A percentile compares a stretch with the other conserved stretches of the same genome.
Evolutionary conservation across 495 filamentous ascomycete species (phyloP).

Genomic region (Gamarada debralockiae): DNA sequence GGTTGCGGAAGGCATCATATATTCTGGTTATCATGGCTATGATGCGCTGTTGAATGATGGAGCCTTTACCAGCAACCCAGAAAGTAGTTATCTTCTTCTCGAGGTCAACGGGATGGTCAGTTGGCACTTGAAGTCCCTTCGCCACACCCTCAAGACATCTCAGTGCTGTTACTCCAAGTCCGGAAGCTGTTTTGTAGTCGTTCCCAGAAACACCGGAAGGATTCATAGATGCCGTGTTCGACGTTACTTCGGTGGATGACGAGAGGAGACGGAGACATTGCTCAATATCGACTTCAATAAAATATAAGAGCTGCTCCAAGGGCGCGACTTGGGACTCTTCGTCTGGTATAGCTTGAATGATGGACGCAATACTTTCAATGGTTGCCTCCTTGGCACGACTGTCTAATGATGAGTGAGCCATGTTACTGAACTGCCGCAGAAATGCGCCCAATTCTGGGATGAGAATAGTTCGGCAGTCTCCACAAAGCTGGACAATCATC

Average conservation of each 20-base stretch:
- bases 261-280: conserved; percentile 27
- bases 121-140: conserved; percentile 70
- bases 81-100: conserved; percentile 48
- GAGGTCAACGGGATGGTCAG: conserved; percentile 65
- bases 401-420: conserved; percentile 59
- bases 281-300: conserved; percentile 60
- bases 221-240: not conserved
- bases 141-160: conserved; percentile 74
- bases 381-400: conserved; percentile 73
- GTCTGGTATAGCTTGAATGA: conserved; percentile 71
- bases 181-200: conserved; percentile 13
- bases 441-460: conserved; percentile 70
- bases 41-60: conserved; percentile 51
- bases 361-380: conserved; percentile 75
- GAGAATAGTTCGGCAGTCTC: conserved; percentile 69
- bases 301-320: conserved; percentile 60
- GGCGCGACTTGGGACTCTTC: conserved; percentile 59
- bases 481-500: conserved; percentile 77
- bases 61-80: conserved; percentile 56
- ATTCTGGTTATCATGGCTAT: conserved; percentile 29
- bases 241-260: not conserved
- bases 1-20: conserved; percentile 46
- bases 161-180: conserved; percentile 60
- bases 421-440: conserved; percentile 66
- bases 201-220: not conserved